Conservation (phyloP, 805 yeast species). For the Zygosaccharomyces siamensis region DNA sequence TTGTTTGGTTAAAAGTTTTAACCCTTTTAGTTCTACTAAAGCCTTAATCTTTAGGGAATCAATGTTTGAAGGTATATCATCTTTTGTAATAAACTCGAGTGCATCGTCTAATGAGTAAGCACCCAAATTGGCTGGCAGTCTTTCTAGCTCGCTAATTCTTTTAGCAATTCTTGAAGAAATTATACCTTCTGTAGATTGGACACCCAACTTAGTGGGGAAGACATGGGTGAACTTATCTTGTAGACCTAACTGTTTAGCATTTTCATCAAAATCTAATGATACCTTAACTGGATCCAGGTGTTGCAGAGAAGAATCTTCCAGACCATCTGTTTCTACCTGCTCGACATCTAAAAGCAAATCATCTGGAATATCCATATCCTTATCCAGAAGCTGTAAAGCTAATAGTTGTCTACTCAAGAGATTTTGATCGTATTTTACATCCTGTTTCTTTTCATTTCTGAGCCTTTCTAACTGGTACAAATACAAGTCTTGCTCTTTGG, state of each 20-base stretch:
- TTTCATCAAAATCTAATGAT: slow-evolving; percentile 30
- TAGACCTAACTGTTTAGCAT: slow-evolving; percentile 31
- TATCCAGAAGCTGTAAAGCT: slow-evolving; percentile 59
- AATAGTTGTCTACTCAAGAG: slow-evolving; percentile 54
- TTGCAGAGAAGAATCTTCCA: not conserved
- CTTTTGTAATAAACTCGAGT: slow-evolving; percentile 40
- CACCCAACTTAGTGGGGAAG: slow-evolving; percentile 42
- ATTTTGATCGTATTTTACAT: slow-evolving; percentile 39
- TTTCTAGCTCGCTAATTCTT: slow-evolving; percentile 58
- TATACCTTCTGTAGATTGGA: slow-evolving; percentile 46
- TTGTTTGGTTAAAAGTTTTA: slow-evolving; percentile 63
- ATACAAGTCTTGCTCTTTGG: slow-evolving; percentile 39
- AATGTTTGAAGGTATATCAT: slow-evolving; percentile 41
- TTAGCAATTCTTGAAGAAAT: slow-evolving; percentile 51
- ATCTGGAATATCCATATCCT: slow-evolving; percentile 61
- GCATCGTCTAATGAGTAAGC: slow-evolving; percentile 45
- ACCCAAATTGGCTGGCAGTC: slow-evolving; percentile 66
- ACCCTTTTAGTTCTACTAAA: slow-evolving; percentile 62
- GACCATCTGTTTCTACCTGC: not conserved
- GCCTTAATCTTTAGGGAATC: slow-evolving; percentile 63
- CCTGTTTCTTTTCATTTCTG: slow-evolving; percentile 24
- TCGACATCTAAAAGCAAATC: slow-evolving; percentile 37
- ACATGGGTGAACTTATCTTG: slow-evolving; percentile 26
- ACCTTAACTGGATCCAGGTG: slow-evolving; percentile 24
- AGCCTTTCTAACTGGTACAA: slow-evolving; percentile 29